Evolutionary conservation across 768 basidiomycete species (phyloP), one percentile per base, ranked within the genome.

Genomic region (Phylloporus scabripes): DNA sequence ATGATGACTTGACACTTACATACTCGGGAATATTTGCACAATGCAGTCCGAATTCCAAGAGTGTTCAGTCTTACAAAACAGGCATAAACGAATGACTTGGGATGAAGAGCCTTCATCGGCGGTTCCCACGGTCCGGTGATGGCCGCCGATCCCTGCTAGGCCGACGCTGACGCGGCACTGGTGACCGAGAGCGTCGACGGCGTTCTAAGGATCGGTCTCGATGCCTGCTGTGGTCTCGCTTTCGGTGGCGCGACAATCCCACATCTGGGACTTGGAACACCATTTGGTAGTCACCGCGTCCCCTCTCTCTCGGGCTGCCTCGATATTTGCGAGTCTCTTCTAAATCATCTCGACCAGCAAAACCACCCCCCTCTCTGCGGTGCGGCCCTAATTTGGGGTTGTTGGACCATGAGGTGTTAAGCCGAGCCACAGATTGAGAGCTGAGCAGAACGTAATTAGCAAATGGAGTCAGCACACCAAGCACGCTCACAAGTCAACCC

Each of bases 401-500:
- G 69, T 91, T 92, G 4, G 90, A 87, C 90, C 91, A 94, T 11
- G 71, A 64, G 9, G 71, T 81, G 64, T 95, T 94, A 42, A 91
- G 69, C 42, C 86, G 85, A 3, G 93, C 87, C 43, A 99, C 95
- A 12, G 94, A 96, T 75, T 98, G 93, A 7, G 92, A 94, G 75
- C 88, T 78, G 61, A 49, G 52, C 23, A 53, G 37, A 45, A 54
- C 46, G 42, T 53, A 48, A 59, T 65, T 42, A 60, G 60, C 14
- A 41, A 42, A 20, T 4, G 46, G 42, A 61, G 41, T 14, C 46
- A 45, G 26, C 40, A 42, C 9, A 29, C 26, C 29, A 42, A 45
- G 41, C 38, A 32, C n/a, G 75, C 87, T 52, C 59, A 94, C 87
- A 99, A 98, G 70, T 98, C 96, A 54, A 99, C 95, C 92, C 95